Conservation (phyloP, 441 rosid genomes). For the Eutrema salsugineum region DNA sequence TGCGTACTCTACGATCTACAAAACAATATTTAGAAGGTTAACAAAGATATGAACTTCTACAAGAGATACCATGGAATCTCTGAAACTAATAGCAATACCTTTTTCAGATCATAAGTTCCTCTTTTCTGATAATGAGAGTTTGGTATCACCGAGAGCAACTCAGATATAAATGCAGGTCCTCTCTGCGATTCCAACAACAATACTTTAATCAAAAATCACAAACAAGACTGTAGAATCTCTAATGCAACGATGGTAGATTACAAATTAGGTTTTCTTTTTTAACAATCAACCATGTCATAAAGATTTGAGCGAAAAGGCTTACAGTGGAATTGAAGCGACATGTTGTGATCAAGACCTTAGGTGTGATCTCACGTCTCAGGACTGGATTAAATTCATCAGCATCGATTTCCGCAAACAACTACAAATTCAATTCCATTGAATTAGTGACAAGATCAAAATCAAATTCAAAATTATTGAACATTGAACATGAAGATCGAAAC, state of each 20-base stretch:
- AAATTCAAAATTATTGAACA: neutral
- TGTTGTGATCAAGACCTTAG: conserved; percentile 86
- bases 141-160: conserved; percentile 75
- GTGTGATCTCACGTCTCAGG: conserved; percentile 47
- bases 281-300: too few relatives aligned
- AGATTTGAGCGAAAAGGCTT: conserved; percentile 30
- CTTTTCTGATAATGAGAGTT: conserved; percentile 72
- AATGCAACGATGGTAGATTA: neutral
- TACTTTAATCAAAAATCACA: neutral
- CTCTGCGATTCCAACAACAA: conserved; percentile 43
- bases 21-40: neutral
- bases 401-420: conserved; percentile 84
- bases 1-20: conserved; percentile 82
- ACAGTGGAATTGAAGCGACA: conserved; percentile 87
- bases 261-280: neutral
- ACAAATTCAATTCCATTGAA: conserved; percentile 1
- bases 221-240: neutral
- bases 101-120: conserved; percentile 89
- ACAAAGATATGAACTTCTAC: neutral
- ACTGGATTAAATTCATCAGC: conserved; percentile 79
- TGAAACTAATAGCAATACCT: conserved; percentile 40
- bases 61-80: neutral
- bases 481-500: neutral
- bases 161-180: conserved; percentile 80
- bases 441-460: neutral